phyloP scores from a whole-genome alignment of 345 rosid genomes.

The Brassica napus region DNA sequence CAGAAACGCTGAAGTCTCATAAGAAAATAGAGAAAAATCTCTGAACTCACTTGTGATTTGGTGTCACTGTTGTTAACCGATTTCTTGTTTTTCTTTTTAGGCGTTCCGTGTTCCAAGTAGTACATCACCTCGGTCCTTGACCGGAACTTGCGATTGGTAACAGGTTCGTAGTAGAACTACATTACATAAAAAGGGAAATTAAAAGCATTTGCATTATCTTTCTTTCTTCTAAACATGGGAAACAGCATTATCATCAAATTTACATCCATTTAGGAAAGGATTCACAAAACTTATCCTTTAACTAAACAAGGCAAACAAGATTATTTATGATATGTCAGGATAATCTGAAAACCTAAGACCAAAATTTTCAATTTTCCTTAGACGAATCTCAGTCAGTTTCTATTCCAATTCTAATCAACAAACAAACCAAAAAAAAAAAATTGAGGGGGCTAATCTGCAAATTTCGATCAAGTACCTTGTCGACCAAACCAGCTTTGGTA shows the following conservation, averaged over 20 bases:
- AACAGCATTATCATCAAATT: too few species aligned
- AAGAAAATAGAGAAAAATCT: not conserved
- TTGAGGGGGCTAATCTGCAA: not conserved
- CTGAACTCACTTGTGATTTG: conserved; percentile 42
- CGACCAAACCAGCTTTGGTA: conserved; percentile 63
- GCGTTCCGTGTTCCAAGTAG: conserved; percentile 39
- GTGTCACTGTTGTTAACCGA: conserved; percentile 26
- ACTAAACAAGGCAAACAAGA: not conserved
- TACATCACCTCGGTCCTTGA: conserved; percentile 42
- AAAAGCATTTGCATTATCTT: not conserved
- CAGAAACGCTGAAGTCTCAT: not conserved
- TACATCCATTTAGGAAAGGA: too few species aligned
- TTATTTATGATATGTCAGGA: not conserved
- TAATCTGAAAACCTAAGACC: not conserved
- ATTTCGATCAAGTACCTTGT: conserved; percentile 49
- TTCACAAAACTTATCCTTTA: not conserved
- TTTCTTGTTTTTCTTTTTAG: conserved; percentile 25
- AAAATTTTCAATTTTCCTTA: not conserved
- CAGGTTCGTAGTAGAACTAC: conserved; percentile 46
- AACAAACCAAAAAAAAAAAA: not conserved
- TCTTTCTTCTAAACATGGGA: not conserved
- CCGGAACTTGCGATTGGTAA: conserved; percentile 39
- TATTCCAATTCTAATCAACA: not conserved
- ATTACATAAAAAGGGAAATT: not conserved
- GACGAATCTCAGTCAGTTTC: not conserved